Base-by-base conservation (phyloP, 192 early-diverging fungal species). In the Rhizophagus sp. region DNA sequence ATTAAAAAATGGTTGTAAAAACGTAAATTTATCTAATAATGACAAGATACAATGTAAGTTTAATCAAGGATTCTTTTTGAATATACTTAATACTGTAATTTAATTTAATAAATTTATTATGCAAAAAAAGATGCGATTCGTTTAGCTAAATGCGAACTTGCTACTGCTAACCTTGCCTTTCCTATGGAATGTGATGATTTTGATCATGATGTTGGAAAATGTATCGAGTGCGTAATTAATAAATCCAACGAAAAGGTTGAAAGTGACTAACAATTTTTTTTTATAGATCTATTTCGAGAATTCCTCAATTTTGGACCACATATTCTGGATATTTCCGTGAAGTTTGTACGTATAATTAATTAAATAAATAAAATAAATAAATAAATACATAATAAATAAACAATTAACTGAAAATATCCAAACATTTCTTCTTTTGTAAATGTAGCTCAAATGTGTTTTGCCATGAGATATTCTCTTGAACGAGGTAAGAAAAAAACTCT, bases 251-350 rank as follows among this genome's bases (percentile, higher is more conserved):
- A 30, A 30, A 30, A 30, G 30, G 30, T 30, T 30, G 30, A 30
- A 30, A 30, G 27, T 30, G 27, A 30, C 27, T 19, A 9, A 27
- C 24, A 50, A 27, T 22, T 63, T 3, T 50, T 49, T 57, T 71
- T 39, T 67, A 49, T 25, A 81, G 85, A 62, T 80, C 85, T n/a
- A 70, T 84, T 41, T 73, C 81, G 50, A 66, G 73, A 30, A 76
- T 80, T 33, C 79, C 82, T 24, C 85, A 86, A 70, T 64, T 86
- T n/a, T 86, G 85, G 85, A 84, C 81, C 9, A 84, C 85, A 0
- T 86, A 86, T 61, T 83, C 82, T 34, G 83, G 85, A 17, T 86
- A 86, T 74, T 84, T 82, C 80, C 79, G 83, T 8, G 81, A 86
- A 73, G 85, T 84, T 41, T 83, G 82, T 73, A 76, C 57, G 78